These are phyloP conservation scores for Delitschia confertaspora DNA, from an alignment of 495 filamentous ascomycete genomes.

Conservation along the genomic window DNA sequence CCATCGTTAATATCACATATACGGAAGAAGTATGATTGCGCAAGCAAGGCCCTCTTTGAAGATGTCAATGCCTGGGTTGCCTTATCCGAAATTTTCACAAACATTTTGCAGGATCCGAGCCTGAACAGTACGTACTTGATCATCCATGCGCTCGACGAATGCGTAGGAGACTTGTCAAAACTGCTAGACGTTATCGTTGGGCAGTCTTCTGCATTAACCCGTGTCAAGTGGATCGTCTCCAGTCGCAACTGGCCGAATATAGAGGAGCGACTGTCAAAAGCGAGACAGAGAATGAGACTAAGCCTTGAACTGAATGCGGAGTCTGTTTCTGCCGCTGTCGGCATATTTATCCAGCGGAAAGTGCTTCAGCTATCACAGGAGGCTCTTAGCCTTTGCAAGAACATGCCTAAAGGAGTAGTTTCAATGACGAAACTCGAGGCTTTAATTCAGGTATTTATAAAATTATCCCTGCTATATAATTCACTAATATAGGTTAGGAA, in stretches of 20 bases:
- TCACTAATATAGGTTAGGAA: slow-evolving; percentile 9
- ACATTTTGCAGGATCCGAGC: slow-evolving; percentile 8
- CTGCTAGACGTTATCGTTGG: slow-evolving; percentile 3
- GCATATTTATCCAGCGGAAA: slow-evolving; percentile 2
- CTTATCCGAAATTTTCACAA: slow-evolving; percentile 6
- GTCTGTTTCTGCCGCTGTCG: slow-evolving; percentile 6
- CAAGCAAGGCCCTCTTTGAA: slow-evolving; percentile 32
- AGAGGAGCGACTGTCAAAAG: not conserved
- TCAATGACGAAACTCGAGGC: slow-evolving; percentile 8
- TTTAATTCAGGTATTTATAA: slow-evolving; percentile 8
- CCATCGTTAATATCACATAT: slow-evolving; percentile 33
- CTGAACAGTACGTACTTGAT: slow-evolving; percentile 3
- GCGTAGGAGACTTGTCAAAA: slow-evolving; percentile 8
- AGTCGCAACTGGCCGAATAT: slow-evolving; percentile 12
- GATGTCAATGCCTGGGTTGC: slow-evolving; percentile 7
- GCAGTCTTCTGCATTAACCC: slow-evolving; percentile 3
- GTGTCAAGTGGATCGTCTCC: slow-evolving; percentile 13
- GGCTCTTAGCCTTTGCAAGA: slow-evolving; percentile 31
- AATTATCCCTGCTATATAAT: not conserved
- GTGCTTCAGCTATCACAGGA: slow-evolving; percentile 19
- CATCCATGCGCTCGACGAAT: slow-evolving; percentile 8
- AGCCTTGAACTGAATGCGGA: slow-evolving; percentile 10
- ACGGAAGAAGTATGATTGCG: slow-evolving; percentile 24
- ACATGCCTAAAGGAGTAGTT: slow-evolving; percentile 20
- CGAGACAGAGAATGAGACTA: slow-evolving; percentile 5